Evolutionary conservation across 208 protist genomes (phyloP).

Genomic region (Kentomonas sorsogonicus): DNA sequence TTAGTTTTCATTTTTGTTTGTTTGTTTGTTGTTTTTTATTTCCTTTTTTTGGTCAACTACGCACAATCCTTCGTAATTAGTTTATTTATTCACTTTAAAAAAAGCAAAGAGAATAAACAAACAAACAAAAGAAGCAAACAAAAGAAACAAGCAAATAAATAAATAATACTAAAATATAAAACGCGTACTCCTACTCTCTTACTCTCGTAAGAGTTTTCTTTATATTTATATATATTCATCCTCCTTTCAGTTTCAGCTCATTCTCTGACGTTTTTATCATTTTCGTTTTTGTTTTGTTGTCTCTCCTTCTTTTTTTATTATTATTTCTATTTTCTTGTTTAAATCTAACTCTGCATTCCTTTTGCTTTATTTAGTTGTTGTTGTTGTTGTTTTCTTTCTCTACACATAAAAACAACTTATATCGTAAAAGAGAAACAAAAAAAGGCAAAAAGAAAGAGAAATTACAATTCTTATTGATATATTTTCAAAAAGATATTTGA

Average conservation of each 20-base stretch:
- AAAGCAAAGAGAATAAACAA: neutral
- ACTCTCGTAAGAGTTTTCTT: neutral
- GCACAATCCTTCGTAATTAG: no score
- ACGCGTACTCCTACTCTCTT: neutral
- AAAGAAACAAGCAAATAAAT: neutral
- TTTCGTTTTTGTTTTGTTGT: slow-evolving; percentile 9
- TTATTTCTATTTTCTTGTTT: slow-evolving; percentile 3
- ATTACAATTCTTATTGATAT: neutral
- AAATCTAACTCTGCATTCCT: neutral
- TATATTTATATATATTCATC: neutral
- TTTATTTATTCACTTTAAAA: neutral
- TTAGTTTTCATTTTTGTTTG: slow-evolving; percentile 11
- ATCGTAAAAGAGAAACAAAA: neutral
- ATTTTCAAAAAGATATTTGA: neutral
- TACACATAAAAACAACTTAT: neutral
- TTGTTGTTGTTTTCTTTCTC: slow-evolving; percentile 3
- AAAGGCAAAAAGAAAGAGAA: slow-evolving; percentile 10
- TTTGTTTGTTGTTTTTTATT: slow-evolving; percentile 5
- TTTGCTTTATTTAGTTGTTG: neutral
- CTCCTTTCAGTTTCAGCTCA: neutral
- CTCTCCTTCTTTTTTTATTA: neutral
- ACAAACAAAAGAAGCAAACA: neutral
- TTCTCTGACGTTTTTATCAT: no score
- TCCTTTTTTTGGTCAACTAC: neutral
- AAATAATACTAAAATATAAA: slow-evolving; percentile 2